Conservation (phyloP, 176 grass and related monocot species). For the Ananas comosus region DNA sequence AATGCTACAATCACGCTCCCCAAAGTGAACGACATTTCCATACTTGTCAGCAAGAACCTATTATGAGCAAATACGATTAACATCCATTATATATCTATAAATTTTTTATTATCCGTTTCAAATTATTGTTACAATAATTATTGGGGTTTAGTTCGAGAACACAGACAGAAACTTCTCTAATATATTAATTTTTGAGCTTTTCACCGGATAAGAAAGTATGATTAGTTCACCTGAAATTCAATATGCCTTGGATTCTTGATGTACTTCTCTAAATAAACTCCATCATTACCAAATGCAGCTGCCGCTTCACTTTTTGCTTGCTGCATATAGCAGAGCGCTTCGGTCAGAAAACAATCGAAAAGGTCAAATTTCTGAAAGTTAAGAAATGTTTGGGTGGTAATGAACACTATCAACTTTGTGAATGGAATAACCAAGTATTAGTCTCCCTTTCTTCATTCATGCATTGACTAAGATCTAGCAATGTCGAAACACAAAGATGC, state of each 20-base stretch:
- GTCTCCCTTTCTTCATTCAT: too few relatives aligned
- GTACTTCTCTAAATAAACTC: conserved; percentile 51
- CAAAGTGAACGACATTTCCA: conserved; percentile 47
- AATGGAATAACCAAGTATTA: too few relatives aligned
- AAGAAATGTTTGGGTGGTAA: background rate
- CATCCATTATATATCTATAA: too few relatives aligned
- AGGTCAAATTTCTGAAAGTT: background rate
- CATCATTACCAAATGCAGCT: conserved; percentile 55
- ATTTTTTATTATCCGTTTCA: too few relatives aligned
- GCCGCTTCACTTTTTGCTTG: conserved; percentile 51
- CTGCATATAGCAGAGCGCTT: conserved; percentile 20
- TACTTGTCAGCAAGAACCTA: conserved; percentile 44
- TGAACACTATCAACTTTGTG: too few relatives aligned
- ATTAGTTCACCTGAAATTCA: conserved; percentile 37
- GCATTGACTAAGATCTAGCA: too few relatives aligned
- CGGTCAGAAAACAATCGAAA: conserved; percentile 3
- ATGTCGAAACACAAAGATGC: too few relatives aligned
- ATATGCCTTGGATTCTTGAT: conserved; percentile 52
- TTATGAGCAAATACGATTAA: background rate
- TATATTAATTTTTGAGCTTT: too few relatives aligned
- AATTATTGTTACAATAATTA: too few relatives aligned
- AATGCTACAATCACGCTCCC: conserved; percentile 52
- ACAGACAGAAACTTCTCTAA: background rate
- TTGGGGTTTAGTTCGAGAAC: background rate
- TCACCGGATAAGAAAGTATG: too few relatives aligned